phyloP scores from a whole-genome alignment of 768 basidiomycete genomes.

The Rhodotorula babjevae region DNA sequence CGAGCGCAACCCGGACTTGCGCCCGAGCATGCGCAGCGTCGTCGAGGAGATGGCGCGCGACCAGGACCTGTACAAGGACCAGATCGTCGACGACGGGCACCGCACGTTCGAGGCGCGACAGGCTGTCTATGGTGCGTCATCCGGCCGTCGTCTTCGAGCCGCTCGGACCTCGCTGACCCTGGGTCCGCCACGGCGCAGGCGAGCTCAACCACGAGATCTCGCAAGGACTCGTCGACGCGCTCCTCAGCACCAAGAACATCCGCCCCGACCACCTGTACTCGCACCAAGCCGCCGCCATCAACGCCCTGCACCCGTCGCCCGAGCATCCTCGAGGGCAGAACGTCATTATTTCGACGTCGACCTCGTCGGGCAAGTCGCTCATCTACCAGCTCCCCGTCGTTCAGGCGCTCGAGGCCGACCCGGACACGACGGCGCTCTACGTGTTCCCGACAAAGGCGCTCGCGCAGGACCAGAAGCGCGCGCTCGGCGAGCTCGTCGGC shows the following conservation, averaged over 20 bases:
- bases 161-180: no score
- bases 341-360: constrained; percentile 84
- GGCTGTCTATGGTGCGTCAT: constrained; percentile 54
- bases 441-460: constrained; percentile 91
- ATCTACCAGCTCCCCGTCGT: constrained; percentile 65
- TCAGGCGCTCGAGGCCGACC: constrained; percentile 60
- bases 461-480: constrained; percentile 76
- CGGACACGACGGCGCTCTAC: constrained; percentile 65
- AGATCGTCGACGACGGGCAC: constrained; percentile 57
- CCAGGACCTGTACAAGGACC: constrained; percentile 62
- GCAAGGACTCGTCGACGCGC: constrained; percentile 55
- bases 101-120: constrained; percentile 57
- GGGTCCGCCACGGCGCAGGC: constrained; percentile 26
- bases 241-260: constrained; percentile 61
- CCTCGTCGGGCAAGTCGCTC: constrained; percentile 58
- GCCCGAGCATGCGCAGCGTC: constrained; percentile 59
- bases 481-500: constrained; percentile 63
- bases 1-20: constrained; percentile 47
- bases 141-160: background rate
- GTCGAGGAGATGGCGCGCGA: constrained; percentile 55
- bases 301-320: constrained; percentile 44
- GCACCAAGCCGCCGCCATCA: constrained; percentile 69
- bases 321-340: constrained; percentile 58
- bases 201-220: constrained; percentile 60
- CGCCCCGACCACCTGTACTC: constrained; percentile 55